These are phyloP conservation scores for Nakazawaea populi DNA, from an alignment of 805 yeast genomes.

Conservation along the genomic window DNA sequence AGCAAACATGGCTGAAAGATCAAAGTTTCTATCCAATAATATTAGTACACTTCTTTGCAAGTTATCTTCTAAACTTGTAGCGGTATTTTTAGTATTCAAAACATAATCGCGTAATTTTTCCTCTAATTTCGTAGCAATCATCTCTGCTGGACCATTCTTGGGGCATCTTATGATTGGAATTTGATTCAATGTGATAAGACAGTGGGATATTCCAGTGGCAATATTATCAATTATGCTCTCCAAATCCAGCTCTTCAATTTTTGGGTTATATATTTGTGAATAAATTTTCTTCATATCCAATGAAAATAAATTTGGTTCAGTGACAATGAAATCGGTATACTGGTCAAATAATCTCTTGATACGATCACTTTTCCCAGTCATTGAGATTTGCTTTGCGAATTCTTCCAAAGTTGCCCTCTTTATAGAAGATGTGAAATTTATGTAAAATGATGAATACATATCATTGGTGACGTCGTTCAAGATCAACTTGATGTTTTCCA, in stretches of 20 bases:
- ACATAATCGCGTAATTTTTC: slow-evolving; percentile 80
- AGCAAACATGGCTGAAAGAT: slow-evolving; percentile 87
- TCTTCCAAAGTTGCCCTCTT: slow-evolving; percentile 78
- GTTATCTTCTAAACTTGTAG: slow-evolving; percentile 8
- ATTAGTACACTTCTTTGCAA: slow-evolving; percentile 69
- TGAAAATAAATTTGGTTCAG: slow-evolving; percentile 88
- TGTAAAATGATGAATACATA: slow-evolving; percentile 70
- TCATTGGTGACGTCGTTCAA: slow-evolving; percentile 69
- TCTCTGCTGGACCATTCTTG: slow-evolving; percentile 91
- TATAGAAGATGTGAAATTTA: slow-evolving; percentile 82
- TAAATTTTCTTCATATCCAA: slow-evolving; percentile 65
- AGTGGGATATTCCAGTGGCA: slow-evolving; percentile 75
- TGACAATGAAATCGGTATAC: slow-evolving; percentile 83
- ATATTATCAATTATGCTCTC: slow-evolving; percentile 61
- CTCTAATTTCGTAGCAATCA: slow-evolving; percentile 84
- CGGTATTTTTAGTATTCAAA: slow-evolving; percentile 49
- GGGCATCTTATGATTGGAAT: slow-evolving; percentile 91
- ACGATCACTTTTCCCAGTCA: slow-evolving; percentile 60
- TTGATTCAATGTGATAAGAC: slow-evolving; percentile 68
- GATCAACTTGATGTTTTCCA: slow-evolving; percentile 64
- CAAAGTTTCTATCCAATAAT: slow-evolving; percentile 82
- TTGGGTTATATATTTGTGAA: slow-evolving; percentile 62
- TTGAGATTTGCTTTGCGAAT: slow-evolving; percentile 77
- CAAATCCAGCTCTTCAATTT: slow-evolving; percentile 69
- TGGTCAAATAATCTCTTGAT: slow-evolving; percentile 92